These are phyloP conservation scores for Amanita fuliginea DNA, from an alignment of 768 basidiomycete species.

Conservation along the genomic window DNA sequence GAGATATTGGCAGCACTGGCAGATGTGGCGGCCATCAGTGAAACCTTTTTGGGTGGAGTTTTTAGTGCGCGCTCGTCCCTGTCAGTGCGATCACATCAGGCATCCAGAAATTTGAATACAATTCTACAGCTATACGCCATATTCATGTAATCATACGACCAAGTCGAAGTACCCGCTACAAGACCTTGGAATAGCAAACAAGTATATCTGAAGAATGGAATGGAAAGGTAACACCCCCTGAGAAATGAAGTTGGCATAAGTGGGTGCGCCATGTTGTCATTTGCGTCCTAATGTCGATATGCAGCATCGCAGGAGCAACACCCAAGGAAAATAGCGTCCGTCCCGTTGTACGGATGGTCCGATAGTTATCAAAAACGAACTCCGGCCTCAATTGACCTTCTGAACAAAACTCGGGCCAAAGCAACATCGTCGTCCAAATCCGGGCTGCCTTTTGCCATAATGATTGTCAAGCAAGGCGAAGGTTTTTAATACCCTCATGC, in stretches of 20 bases:
- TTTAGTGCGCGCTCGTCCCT: neutral
- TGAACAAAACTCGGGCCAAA: neutral
- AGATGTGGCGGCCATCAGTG: conserved; percentile 13
- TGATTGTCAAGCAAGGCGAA: neutral
- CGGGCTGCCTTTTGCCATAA: neutral
- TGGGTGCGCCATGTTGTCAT: neutral
- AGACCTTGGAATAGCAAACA: neutral
- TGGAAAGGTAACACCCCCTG: neutral
- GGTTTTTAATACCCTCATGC: neutral
- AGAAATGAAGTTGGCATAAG: neutral
- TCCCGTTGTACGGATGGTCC: neutral
- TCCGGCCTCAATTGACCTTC: no score
- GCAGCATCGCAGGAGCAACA: neutral
- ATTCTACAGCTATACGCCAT: neutral
- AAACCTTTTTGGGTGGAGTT: neutral
- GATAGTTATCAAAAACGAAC: neutral
- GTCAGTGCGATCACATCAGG: neutral
- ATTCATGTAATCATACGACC: neutral
- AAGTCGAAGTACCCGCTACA: neutral
- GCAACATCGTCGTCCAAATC: neutral
- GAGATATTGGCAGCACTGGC: conserved; percentile 6
- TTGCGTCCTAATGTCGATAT: neutral
- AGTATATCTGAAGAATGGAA: neutral
- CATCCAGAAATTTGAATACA: neutral
- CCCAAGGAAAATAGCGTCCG: neutral